Evolutionary conservation across 177 flowering plant species (phyloP).

Genomic region (Vitis hybrid): DNA sequence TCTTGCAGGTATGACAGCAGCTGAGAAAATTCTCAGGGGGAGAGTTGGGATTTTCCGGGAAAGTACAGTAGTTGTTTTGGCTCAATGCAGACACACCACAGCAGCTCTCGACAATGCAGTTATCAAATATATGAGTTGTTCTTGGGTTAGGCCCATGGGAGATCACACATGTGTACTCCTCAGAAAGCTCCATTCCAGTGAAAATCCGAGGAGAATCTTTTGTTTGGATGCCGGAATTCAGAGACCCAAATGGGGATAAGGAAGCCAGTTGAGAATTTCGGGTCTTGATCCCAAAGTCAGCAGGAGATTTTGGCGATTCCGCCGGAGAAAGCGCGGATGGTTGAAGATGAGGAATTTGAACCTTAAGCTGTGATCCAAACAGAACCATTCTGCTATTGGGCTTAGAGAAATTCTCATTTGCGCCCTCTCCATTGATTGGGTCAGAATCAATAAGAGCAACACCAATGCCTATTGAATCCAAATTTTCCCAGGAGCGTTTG

Average conservation of each 20-base stretch:
- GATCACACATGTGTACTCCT: conserved; percentile 37
- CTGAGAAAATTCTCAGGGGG: conserved; percentile 30
- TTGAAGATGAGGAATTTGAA: conserved; percentile 29
- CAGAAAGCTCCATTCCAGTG: conserved; percentile 34
- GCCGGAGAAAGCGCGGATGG: conserved; percentile 9
- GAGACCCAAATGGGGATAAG: conserved; percentile 6
- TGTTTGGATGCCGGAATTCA: conserved; percentile 15
- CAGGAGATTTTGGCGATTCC: conserved; percentile 13
- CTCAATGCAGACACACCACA: conserved; percentile 4
- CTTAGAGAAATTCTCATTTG: conserved; percentile 1
- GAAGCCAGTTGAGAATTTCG: conserved; percentile 10
- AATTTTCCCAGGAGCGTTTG: conserved; percentile 23
- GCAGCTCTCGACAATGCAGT: conserved; percentile 27
- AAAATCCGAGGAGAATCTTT: conserved; percentile 9
- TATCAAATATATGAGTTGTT: conserved; percentile 39
- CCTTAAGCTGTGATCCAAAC: conserved; percentile 29
- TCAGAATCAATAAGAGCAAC: conserved; percentile 22
- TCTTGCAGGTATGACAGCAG: conserved; percentile 40
- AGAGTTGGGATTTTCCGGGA: conserved; percentile 2
- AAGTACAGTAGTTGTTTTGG: neutral
- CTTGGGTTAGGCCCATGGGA: conserved; percentile 37
- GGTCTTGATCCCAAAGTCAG: conserved; percentile 33
- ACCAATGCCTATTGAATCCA: conserved; percentile 28
- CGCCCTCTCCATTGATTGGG: conserved; percentile 10
- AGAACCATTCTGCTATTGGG: conserved; percentile 20